Percentiles rank a stretch among this genome's conserved stretches.
These are phyloP conservation scores for Porphyrellus cyaneotinctus DNA, from an alignment of 768 basidiomycete species.

Conservation along the genomic window DNA sequence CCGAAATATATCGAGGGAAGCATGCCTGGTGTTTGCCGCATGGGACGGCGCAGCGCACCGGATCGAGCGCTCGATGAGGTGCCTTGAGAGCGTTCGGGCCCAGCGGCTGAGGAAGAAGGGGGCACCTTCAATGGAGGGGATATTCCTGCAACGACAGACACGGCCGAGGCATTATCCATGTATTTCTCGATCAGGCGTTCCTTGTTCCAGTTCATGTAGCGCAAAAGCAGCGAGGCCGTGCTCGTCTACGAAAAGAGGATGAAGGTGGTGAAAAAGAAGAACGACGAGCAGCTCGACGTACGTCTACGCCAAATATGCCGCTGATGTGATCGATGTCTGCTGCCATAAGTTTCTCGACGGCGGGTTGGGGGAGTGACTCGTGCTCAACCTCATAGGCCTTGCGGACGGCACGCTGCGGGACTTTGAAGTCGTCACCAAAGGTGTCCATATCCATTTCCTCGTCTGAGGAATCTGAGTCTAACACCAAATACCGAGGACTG, in stretches of 20 bases:
- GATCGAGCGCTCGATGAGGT: constrained; percentile 24
- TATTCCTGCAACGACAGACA: constrained; percentile 75
- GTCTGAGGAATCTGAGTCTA: constrained; percentile 43
- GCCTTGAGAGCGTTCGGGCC: constrained; percentile 33
- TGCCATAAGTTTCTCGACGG: constrained; percentile 76
- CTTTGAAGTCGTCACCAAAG: constrained; percentile 60
- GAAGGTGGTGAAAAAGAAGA: background rate
- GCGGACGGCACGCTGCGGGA: constrained; percentile 48
- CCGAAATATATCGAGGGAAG: background rate
- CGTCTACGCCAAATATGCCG: constrained; percentile 85
- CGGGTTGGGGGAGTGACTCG: constrained; percentile 64
- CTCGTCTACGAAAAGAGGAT: constrained; percentile 43
- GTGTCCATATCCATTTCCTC: constrained; percentile 71
- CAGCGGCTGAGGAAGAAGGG: constrained; percentile 22
- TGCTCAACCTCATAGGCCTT: constrained; percentile 87
- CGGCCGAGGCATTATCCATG: constrained; percentile 82
- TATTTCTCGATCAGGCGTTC: constrained; percentile 94
- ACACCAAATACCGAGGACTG: constrained; percentile 7
- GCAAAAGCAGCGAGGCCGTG: constrained; percentile 73
- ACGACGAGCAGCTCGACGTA: constrained; percentile 39
- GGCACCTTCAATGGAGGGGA: constrained; percentile 31
- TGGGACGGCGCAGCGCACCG: constrained; percentile 25
- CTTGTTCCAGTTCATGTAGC: constrained; percentile 90
- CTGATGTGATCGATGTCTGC: constrained; percentile 82
- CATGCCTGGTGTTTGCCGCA: constrained; percentile 28